phyloP scores from a whole-genome alignment of 768 basidiomycete species.

The Gelatoporia subvermispora region DNA sequence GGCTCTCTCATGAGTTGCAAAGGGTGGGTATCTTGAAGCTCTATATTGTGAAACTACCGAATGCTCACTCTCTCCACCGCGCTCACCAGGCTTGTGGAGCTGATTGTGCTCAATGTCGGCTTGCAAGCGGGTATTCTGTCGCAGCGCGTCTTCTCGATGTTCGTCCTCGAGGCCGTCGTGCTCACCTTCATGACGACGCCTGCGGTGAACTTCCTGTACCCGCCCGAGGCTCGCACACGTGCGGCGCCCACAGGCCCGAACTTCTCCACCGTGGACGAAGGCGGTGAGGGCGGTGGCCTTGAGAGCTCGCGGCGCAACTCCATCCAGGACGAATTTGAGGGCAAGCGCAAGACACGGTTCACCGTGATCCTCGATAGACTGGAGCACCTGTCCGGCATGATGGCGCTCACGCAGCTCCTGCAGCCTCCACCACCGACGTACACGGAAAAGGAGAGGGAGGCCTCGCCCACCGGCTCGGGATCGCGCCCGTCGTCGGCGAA shows the following conservation, averaged over 20 bases:
- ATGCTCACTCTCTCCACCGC: background rate
- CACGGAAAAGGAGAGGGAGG: background rate
- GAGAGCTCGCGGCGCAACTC: slow-evolving; percentile 12
- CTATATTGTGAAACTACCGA: background rate
- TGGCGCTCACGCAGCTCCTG: slow-evolving; percentile 85
- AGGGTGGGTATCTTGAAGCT: slow-evolving; percentile 47
- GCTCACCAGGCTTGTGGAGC: slow-evolving; percentile 70
- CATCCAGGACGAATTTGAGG: slow-evolving; percentile 2
- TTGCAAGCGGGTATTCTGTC: slow-evolving; percentile 70
- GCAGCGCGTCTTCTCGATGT: slow-evolving; percentile 86
- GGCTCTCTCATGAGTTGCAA: slow-evolving; percentile 96
- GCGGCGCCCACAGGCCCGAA: slow-evolving; percentile 41
- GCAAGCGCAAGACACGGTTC: slow-evolving; percentile 53
- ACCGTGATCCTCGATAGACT: slow-evolving; percentile 86
- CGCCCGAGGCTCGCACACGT: slow-evolving; percentile 52
- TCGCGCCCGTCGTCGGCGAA: slow-evolving; percentile 1
- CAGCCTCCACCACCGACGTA: slow-evolving; percentile 34
- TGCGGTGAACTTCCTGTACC: slow-evolving; percentile 61
- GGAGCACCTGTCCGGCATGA: slow-evolving; percentile 84
- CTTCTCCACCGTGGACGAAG: slow-evolving; percentile 39
- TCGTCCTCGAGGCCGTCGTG: slow-evolving; percentile 78
- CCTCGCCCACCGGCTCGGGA: background rate
- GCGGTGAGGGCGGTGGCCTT: slow-evolving; percentile 1
- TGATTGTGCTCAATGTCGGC: slow-evolving; percentile 96
- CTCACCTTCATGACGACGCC: slow-evolving; percentile 88